Percentiles rank a stretch among this genome's conserved stretches.
These are phyloP conservation scores for Dryas alaskensis DNA, from an alignment of 306 rosid genomes.

Conservation along the genomic window DNA sequence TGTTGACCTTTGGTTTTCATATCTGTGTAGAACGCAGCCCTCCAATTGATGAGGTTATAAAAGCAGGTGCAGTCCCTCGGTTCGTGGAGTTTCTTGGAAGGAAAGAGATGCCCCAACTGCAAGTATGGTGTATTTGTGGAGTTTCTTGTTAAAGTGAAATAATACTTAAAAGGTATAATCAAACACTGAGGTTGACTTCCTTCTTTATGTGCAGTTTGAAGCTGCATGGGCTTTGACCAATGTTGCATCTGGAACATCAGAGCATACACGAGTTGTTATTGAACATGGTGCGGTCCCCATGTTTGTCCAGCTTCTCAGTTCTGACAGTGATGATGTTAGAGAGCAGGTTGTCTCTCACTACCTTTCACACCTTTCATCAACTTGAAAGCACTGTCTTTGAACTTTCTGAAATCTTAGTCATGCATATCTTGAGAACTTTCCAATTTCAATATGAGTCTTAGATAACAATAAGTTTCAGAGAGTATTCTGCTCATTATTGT, in stretches of 20 bases:
- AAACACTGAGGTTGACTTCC: neutral
- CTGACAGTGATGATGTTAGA: constrained; percentile 55
- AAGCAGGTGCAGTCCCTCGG: constrained; percentile 57
- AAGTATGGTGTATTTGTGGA: constrained; percentile 28
- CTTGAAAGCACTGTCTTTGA: neutral
- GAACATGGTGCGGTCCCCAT: constrained; percentile 64
- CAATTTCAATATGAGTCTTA: neutral
- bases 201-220: constrained; percentile 50
- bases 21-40: constrained; percentile 52
- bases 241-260: constrained; percentile 60
- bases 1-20: neutral
- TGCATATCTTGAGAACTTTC: neutral
- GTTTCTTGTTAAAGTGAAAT: neutral
- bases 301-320: constrained; percentile 57
- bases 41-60: constrained; percentile 57
- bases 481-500: neutral
- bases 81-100: constrained; percentile 59
- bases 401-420: neutral
- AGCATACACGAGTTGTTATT: constrained; percentile 59
- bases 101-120: constrained; percentile 50
- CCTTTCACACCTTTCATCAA: constrained; percentile 3
- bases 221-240: constrained; percentile 75
- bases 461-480: too few species aligned
- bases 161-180: neutral
- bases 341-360: constrained; percentile 53